Evolutionary conservation across 1,284 basidiomycete species (phyloP).

Genomic region (Wolfiporia cocos): DNA sequence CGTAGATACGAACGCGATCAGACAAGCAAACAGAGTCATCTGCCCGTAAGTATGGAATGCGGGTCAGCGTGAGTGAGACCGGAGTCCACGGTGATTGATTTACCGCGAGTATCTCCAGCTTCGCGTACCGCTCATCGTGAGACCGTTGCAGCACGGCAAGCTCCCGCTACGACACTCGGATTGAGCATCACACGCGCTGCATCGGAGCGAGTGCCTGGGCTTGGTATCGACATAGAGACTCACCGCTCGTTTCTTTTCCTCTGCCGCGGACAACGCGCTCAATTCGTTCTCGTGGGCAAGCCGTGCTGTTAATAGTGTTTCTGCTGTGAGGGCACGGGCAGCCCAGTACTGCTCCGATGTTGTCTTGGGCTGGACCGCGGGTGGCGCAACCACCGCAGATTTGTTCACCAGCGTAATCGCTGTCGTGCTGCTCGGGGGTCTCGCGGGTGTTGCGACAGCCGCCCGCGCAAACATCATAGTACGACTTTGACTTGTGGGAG

Average conservation of each 20-base stretch:
- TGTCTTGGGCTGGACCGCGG: conserved; percentile 8
- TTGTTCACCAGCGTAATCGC: not conserved
- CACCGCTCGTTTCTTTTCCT: conserved; percentile 43
- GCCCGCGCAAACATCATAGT: conserved; percentile 17
- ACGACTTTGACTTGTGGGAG: conserved; percentile 9
- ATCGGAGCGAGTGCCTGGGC: not conserved
- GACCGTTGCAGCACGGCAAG: conserved; percentile 29
- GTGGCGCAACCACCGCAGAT: not conserved
- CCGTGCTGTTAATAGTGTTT: conserved; percentile 44
- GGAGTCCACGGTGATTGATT: conserved; percentile 13
- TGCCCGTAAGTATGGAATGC: conserved; percentile 22
- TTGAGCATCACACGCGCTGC: conserved; percentile 1
- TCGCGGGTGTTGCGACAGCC: conserved; percentile 1
- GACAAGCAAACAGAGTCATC: conserved; percentile 34
- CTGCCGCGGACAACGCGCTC: conserved; percentile 29
- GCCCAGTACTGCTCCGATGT: conserved; percentile 55
- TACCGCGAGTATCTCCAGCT: conserved; percentile 49
- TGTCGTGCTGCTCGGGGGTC: not conserved
- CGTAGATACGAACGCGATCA: conserved; percentile 35
- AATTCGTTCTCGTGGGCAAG: conserved; percentile 42
- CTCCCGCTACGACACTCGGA: conserved; percentile 32
- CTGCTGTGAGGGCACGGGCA: conserved; percentile 54
- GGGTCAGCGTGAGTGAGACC: conserved; percentile 1
- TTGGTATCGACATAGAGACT: conserved; percentile 13
- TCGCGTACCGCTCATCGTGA: conserved; percentile 38